Conservation (phyloP, 2,329 filamentous ascomycete species). For the Ramularia endophylla region DNA sequence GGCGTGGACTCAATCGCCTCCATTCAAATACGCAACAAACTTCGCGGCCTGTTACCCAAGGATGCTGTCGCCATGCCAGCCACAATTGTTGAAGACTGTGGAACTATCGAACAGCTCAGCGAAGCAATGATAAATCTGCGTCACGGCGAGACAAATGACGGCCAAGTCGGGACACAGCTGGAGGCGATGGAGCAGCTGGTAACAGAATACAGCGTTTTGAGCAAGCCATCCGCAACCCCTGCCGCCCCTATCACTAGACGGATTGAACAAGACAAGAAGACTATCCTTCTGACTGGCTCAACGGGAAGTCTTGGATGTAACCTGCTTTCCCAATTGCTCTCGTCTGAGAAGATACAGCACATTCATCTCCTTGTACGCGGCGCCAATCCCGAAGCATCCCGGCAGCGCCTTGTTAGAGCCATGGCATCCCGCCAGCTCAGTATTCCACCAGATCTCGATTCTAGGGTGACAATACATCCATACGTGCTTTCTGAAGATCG, state of each 20-base stretch:
- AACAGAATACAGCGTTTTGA: conserved; percentile 37
- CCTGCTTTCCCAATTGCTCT: conserved; percentile 42
- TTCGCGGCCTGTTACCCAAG: conserved; percentile 33
- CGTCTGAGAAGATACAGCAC: conserved; percentile 33
- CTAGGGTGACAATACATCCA: conserved; percentile 44
- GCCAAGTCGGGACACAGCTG: conserved; percentile 32
- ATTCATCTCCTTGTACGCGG: conserved; percentile 56
- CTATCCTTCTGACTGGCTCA: conserved; percentile 42
- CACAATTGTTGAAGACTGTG: conserved; percentile 56
- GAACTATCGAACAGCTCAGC: conserved; percentile 43
- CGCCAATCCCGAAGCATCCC: conserved; percentile 36
- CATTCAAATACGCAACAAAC: conserved; percentile 44
- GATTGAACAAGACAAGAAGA: conserved; percentile 10
- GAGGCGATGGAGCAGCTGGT: conserved; percentile 43
- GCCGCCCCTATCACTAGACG: not conserved
- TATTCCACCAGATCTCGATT: conserved; percentile 19
- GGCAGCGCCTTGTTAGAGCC: conserved; percentile 41
- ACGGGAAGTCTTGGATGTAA: conserved; percentile 50
- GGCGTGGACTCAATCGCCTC: conserved; percentile 57
- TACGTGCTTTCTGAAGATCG: conserved; percentile 42
- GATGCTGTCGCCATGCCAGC: conserved; percentile 41
- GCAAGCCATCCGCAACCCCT: not conserved
- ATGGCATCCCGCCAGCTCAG: conserved; percentile 35
- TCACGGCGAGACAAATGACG: conserved; percentile 28
- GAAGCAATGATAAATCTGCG: conserved; percentile 36